Base-by-base conservation (phyloP, 1,284 basidiomycete species). In the Agroathelia rolfsii region DNA sequence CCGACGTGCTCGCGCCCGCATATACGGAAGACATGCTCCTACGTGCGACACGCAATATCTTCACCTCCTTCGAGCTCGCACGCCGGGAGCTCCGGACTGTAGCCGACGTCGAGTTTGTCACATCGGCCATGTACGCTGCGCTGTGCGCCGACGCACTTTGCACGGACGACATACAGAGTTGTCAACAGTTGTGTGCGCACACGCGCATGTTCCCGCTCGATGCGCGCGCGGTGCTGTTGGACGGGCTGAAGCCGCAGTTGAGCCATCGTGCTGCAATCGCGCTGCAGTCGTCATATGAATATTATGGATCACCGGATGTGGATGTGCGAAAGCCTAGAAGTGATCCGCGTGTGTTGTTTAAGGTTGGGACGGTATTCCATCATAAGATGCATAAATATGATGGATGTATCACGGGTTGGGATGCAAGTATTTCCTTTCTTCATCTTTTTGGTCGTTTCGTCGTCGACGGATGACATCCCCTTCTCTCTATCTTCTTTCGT, bases 361-460 rank as follows among this genome's bases (percentile, higher is more conserved):
- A 5, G 50, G 68, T 70, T 23, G 73, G 73, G 4, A 61, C 67
- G 53, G 46, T 66, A n/a, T 68, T 74, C 37, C 46, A 47, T 31
- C 70, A 74, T 46, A 47, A 34, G 19, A 46, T 40, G 23, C 62
- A 60, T 35, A 48, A 49, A 3, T 73, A 72, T 41, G 40, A 52
- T n/a, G 72, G 66, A 7, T 65, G 63, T 32, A 64, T 76, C 29
- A 53, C 57, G 34, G 62, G 63, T 3, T 76, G 73, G 72, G 66
- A 74, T 49, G 69, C 72, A 44, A 31, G 66, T 53, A 8, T 8
- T 28, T 22, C 27, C 36, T 31, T 24, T 30, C 13, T 34, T 30
- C 13, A 19, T 34, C 18, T 5, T 11, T 13, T 22, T 14, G 5
- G 11, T 17, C 9, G 8, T 11, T 29, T 23, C 25, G 34, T 28